Conservation (phyloP, 108 stramenopile species). For the Cyclotella choctawhatcheeana region DNA sequence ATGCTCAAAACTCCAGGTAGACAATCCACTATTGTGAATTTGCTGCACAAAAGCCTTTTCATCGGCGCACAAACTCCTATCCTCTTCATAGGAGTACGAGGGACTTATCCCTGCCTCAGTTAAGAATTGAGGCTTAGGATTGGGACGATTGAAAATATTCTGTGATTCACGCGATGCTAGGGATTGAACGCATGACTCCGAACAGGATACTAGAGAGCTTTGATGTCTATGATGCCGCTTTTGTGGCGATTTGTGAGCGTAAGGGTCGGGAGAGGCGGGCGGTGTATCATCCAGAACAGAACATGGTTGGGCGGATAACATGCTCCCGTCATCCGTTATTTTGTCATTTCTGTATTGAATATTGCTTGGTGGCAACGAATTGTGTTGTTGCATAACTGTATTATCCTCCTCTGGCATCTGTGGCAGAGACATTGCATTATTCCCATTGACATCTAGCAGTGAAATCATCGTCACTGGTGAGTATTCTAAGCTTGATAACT, state of each 20-base stretch:
- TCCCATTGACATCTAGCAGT: background rate
- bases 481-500: conserved; percentile 5
- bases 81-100: conserved; percentile 8
- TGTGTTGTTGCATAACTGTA: background rate
- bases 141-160: conserved; percentile 2
- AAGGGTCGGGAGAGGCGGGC: conserved; percentile 2
- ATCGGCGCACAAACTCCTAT: conserved; percentile 32
- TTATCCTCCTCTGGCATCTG: background rate
- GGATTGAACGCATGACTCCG: conserved; percentile 4
- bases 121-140: background rate
- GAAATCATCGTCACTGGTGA: conserved; percentile 1
- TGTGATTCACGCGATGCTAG: background rate
- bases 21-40: conserved; percentile 44
- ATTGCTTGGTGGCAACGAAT: background rate
- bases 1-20: conserved; percentile 44
- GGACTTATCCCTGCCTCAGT: background rate
- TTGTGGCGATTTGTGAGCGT: background rate
- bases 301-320: background rate
- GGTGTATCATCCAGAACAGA: background rate
- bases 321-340: background rate
- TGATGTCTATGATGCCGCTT: conserved; percentile 13
- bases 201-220: conserved; percentile 3
- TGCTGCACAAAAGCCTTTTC: conserved; percentile 33
- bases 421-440: background rate
- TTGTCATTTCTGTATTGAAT: background rate